These are phyloP conservation scores for Alternaria sp. DNA, from an alignment of 2,329 filamentous ascomycete species.

Conservation along the genomic window DNA sequence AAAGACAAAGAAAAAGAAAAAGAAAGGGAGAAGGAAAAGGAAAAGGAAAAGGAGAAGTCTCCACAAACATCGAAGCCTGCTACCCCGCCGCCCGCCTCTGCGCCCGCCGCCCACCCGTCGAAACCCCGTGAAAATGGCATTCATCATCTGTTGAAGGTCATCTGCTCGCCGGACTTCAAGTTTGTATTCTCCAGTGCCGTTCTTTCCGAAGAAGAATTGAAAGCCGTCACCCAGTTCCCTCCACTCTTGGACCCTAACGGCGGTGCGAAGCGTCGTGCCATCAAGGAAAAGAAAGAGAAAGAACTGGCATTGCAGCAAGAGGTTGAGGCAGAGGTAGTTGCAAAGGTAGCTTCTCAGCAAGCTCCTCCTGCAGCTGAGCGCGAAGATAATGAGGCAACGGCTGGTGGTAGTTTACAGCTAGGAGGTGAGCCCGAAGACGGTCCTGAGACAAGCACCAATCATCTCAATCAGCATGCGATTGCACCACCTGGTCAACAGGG, in stretches of 20 bases:
- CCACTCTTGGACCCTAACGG: slow-evolving; percentile 84
- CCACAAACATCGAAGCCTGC: slow-evolving; percentile 40
- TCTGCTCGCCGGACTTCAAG: slow-evolving; percentile 58
- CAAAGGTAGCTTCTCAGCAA: slow-evolving; percentile 58
- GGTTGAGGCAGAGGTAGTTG: slow-evolving; percentile 58
- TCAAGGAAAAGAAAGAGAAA: slow-evolving; percentile 73
- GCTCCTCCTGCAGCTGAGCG: slow-evolving; percentile 51
- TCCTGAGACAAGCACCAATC: slow-evolving; percentile 64
- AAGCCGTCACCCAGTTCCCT: slow-evolving; percentile 68
- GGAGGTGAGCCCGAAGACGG: slow-evolving; percentile 92
- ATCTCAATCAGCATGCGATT: slow-evolving; percentile 70
- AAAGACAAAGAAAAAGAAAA: slow-evolving; percentile 39
- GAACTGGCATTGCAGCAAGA: slow-evolving; percentile 61
- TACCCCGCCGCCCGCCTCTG: slow-evolving; percentile 32
- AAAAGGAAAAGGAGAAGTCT: slow-evolving; percentile 38
- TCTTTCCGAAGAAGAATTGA: slow-evolving; percentile 57
- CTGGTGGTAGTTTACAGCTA: slow-evolving; percentile 80
- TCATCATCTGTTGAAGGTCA: slow-evolving; percentile 51
- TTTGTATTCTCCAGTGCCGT: slow-evolving; percentile 61
- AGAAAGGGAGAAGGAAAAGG: slow-evolving; percentile 35
- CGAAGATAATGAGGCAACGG: slow-evolving; percentile 76
- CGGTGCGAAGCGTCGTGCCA: slow-evolving; percentile 79
- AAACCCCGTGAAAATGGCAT: slow-evolving; percentile 41
- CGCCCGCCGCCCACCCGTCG: slow-evolving; percentile 23
- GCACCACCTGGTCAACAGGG: slow-evolving; percentile 80